phyloP scores from a whole-genome alignment of 768 basidiomycete species.

The Lyophyllum atratum region DNA sequence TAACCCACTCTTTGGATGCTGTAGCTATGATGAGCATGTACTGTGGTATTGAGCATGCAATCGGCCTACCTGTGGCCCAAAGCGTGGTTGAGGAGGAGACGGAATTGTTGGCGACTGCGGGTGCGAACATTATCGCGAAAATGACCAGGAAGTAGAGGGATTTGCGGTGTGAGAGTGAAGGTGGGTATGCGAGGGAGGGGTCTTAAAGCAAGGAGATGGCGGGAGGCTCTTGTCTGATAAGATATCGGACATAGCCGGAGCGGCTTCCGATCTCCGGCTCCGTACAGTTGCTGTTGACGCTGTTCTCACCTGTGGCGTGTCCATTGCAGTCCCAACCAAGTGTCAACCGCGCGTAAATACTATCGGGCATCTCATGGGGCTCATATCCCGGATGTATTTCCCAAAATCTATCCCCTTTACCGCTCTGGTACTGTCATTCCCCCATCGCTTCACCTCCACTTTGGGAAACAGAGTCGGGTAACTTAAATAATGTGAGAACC shows the following conservation, averaged over 20 bases:
- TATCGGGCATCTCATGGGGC: constrained; percentile 7
- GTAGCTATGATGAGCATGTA: constrained; percentile 13
- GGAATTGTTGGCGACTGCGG: constrained; percentile 4
- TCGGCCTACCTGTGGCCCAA: constrained; percentile 71
- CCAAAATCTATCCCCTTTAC: constrained; percentile 4
- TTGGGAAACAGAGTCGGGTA: constrained; percentile 1
- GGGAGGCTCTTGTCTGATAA: constrained; percentile 48
- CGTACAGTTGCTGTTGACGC: too few species aligned
- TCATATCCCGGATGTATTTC: constrained; percentile 7
- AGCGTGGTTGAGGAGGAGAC: constrained; percentile 54
- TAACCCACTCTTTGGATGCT: constrained; percentile 92
- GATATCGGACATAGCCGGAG: constrained; percentile 39
- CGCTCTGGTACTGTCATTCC: neutral
- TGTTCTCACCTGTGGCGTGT: constrained; percentile 17
- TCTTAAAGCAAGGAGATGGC: constrained; percentile 10
- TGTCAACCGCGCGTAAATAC: constrained; percentile 18
- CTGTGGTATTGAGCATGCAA: constrained; percentile 6
- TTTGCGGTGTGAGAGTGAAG: constrained; percentile 21
- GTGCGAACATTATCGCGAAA: constrained; percentile 4
- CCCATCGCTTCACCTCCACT: neutral
- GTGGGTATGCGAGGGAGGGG: constrained; percentile 20
- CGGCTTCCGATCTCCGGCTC: constrained; percentile 10
- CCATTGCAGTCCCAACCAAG: constrained; percentile 10
- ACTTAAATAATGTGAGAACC: constrained; percentile 9
- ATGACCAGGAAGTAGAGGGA: neutral